Evolutionary conservation across 352 stramenopile species (phyloP).

Genomic region (Plasmopara viticola): DNA sequence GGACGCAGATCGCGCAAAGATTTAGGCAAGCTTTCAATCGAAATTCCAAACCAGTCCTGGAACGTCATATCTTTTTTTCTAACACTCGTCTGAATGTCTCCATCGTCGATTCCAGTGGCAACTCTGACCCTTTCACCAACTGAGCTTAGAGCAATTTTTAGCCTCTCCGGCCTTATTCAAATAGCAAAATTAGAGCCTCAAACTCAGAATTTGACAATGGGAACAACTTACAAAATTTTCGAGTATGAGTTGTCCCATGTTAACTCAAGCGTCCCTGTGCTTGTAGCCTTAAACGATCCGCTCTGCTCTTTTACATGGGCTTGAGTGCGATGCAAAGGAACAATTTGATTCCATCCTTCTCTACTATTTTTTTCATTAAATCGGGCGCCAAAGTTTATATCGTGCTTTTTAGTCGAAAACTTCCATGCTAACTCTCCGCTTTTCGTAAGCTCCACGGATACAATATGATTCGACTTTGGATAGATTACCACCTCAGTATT

Average conservation of each 20-base stretch:
- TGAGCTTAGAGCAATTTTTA: slow-evolving; percentile 32
- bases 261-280: slow-evolving; percentile 38
- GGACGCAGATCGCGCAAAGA: slow-evolving; percentile 30
- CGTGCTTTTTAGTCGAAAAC: slow-evolving; percentile 40
- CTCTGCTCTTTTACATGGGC: slow-evolving; percentile 31
- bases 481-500: slow-evolving; percentile 33
- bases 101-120: slow-evolving; percentile 15
- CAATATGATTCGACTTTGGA: slow-evolving; percentile 35
- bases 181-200: slow-evolving; percentile 1
- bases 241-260: slow-evolving; percentile 67
- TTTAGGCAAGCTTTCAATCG: slow-evolving; percentile 32
- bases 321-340: slow-evolving; percentile 27
- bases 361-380: slow-evolving; percentile 36
- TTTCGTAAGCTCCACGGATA: slow-evolving; percentile 39
- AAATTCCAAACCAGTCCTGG: slow-evolving; percentile 51
- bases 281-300: slow-evolving; percentile 29
- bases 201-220: neutral
- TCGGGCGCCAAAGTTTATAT: slow-evolving; percentile 48
- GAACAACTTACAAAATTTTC: slow-evolving; percentile 32
- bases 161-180: slow-evolving; percentile 32
- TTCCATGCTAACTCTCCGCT: slow-evolving; percentile 44
- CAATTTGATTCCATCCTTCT: slow-evolving; percentile 31
- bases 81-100: slow-evolving; percentile 23
- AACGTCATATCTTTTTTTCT: slow-evolving; percentile 47
- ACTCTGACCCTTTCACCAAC: slow-evolving; percentile 2